Conservation (phyloP, 495 filamentous ascomycete genomes). For the Staphylotrichum longicolle region DNA sequence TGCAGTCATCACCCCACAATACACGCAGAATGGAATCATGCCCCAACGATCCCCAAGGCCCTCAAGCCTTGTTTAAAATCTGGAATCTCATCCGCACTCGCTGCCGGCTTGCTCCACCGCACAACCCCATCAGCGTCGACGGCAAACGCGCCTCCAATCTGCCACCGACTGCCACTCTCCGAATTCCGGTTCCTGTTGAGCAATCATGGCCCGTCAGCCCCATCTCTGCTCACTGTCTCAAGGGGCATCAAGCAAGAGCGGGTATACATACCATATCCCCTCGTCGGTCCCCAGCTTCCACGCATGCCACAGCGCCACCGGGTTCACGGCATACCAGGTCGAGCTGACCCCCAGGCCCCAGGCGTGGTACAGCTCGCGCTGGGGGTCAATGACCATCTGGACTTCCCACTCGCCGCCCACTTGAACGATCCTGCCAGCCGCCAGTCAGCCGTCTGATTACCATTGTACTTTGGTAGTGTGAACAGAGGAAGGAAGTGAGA, state of each 20-base stretch:
- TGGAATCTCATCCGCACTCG: conserved; percentile 48
- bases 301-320: conserved; percentile 46
- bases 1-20: neutral
- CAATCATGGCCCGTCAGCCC: neutral
- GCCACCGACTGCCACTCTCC: conserved; percentile 57
- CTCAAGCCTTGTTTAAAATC: conserved; percentile 49
- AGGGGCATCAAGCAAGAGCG: neutral
- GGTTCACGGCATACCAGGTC: conserved; percentile 52
- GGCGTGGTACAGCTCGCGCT: conserved; percentile 48
- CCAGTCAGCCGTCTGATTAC: neutral
- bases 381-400: conserved; percentile 52
- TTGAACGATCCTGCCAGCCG: conserved; percentile 44
- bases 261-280: conserved; percentile 47
- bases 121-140: conserved; percentile 52
- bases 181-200: conserved; percentile 22
- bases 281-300: conserved; percentile 51
- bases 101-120: conserved; percentile 44
- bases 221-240: too few species aligned
- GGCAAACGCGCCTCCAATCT: conserved; percentile 56
- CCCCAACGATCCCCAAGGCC: conserved; percentile 23
- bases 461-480: neutral
- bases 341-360: conserved; percentile 56
- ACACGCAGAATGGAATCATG: neutral
- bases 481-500: too few species aligned
- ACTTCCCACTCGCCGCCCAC: conserved; percentile 55